A percentile compares a stretch with the other conserved stretches of the same genome.
phyloP scores from a whole-genome alignment of 176 grass and related monocot species.

The Urochloa ruziziensis region DNA sequence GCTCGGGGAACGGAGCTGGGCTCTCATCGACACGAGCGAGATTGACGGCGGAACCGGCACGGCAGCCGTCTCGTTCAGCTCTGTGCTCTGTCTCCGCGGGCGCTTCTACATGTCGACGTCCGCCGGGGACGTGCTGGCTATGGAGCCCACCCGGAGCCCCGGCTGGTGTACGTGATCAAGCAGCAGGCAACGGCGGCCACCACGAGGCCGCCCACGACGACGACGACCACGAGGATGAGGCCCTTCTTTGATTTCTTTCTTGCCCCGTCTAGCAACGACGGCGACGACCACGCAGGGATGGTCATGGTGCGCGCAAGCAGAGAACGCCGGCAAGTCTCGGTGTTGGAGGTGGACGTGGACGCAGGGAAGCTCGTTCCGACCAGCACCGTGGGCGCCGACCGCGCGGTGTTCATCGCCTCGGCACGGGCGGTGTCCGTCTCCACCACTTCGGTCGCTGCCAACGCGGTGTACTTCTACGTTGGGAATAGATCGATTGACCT shows the following conservation, averaged over 20 bases:
- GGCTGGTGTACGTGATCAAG: not conserved
- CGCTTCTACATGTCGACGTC: not conserved
- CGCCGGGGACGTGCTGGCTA: not conserved
- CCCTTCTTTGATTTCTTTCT: not conserved
- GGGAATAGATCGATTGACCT: accelerated
- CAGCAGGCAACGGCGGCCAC: not conserved
- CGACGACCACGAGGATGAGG: not conserved
- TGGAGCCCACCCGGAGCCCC: not conserved
- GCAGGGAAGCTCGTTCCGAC: not conserved
- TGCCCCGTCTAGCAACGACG: not conserved
- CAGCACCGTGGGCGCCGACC: not conserved
- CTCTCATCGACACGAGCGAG: not conserved
- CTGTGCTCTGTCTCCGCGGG: not conserved
- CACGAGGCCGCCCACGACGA: not conserved
- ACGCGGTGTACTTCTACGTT: not conserved
- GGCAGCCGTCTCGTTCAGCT: not conserved
- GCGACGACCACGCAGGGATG: not conserved
- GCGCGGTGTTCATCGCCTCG: not conserved
- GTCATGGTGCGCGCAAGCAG: not conserved
- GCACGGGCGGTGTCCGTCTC: not conserved
- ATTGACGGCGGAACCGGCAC: not conserved
- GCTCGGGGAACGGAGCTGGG: not conserved
- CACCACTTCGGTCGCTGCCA: not conserved
- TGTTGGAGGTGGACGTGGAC: not conserved
- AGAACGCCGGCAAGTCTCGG: not conserved